phyloP scores from a whole-genome alignment of 805 yeast genomes.

The Ogataea trehalophila region DNA sequence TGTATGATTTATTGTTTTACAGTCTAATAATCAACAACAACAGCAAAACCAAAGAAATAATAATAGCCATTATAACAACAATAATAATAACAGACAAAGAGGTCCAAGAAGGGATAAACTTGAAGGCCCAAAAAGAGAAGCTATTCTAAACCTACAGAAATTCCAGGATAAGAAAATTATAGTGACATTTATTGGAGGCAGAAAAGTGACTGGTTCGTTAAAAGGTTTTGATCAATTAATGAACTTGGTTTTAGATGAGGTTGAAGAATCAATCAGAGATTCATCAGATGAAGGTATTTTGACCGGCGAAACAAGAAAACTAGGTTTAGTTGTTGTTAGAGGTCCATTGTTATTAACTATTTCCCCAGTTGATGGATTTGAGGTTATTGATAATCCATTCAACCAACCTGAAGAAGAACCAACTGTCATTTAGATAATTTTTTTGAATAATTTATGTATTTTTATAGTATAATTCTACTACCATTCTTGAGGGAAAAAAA shows the following conservation, averaged over 20 bases:
- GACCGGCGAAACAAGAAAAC: conserved; percentile 55
- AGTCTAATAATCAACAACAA: not conserved
- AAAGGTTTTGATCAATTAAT: conserved; percentile 81
- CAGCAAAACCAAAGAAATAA: conserved; percentile 6
- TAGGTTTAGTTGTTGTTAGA: conserved; percentile 80
- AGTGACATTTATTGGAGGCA: conserved; percentile 81
- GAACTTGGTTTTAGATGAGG: conserved; percentile 73
- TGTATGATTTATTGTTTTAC: not conserved
- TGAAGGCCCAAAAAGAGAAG: conserved; percentile 86
- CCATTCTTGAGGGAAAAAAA: too few relatives aligned
- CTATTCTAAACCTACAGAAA: conserved; percentile 74
- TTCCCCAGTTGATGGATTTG: conserved; percentile 71
- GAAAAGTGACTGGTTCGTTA: conserved; percentile 67
- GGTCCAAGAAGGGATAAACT: conserved; percentile 23
- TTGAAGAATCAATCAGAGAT: conserved; percentile 60
- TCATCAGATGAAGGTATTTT: conserved; percentile 52
- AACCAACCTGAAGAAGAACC: conserved; percentile 10
- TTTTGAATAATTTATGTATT: not conserved
- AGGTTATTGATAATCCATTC: conserved; percentile 68
- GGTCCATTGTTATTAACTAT: conserved; percentile 74
- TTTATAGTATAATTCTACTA: not conserved
- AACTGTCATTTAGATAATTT: conserved; percentile 5
- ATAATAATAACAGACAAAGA: conserved; percentile 6
- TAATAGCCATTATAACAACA: conserved; percentile 4
- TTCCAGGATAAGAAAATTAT: conserved; percentile 69